Base-by-base conservation (phyloP, 2,329 filamentous ascomycete species). In the Neopestalotiopsis sp. region DNA sequence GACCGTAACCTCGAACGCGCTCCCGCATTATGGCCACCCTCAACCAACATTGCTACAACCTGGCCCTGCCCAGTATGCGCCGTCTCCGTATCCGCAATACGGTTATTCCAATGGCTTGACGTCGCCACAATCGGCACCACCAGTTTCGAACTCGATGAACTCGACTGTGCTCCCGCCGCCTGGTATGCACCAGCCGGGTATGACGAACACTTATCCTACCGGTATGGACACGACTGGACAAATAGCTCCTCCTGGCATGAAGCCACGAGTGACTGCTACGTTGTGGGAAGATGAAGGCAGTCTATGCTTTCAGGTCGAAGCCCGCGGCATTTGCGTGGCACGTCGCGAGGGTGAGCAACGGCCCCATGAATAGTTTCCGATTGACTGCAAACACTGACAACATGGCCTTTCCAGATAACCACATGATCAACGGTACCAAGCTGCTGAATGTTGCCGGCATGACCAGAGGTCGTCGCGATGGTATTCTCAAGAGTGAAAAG, bases 361-460 rank as follows among this genome's bases (percentile, higher is more conserved):
- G 13, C 89, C 49, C 20, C n/a, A 7, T 42, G 4, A 28, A 42
- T 53, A 24, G 20, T 20, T 49, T 64, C 17, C 10, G 24, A 20
- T 6, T 28, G 10, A 17, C 38, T 24, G 3, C 20, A 1, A 14
- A 32, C 13, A 61, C 28, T 67, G n/a, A 45, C 56, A 28, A 10
- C 6, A 12, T 62, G 30, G 7, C 6, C 45, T n/a, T 53, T 12
- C 10, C 20, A 67, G 66, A 70, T 42, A 68, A 98, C 81, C 94
- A 97, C 83, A 98, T 99, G 94, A 98, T 99, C 81, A 99, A 98
- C 77, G 96, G 96, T 20, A 99, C 96, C 1, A 99, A 98, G 81
- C 86, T 99, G 68, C 84, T 98, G 69, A 99, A 99, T 74, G 96
- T 99, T 66, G 96, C 96, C 65, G 95, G 96, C 13, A 99, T 99